Conservation (phyloP, 176 grass and related monocot genomes). For the Rhynchospora pubera region DNA sequence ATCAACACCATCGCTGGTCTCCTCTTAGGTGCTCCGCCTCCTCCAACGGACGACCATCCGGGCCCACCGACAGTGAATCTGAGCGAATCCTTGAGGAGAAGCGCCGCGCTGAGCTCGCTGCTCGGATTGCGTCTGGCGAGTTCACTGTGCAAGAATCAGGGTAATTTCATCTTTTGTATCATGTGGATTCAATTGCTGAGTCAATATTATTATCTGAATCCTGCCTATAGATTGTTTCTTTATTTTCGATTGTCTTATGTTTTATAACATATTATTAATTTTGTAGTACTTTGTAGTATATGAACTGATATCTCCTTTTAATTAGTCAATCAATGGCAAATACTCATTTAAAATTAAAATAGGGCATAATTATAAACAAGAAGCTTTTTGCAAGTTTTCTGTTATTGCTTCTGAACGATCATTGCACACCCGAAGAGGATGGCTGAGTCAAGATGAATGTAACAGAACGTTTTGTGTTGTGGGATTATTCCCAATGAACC, state of each 20-base stretch:
- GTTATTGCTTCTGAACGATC: neutral
- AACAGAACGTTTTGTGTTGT: neutral
- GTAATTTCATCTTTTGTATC: constrained; percentile 4
- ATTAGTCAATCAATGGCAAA: neutral
- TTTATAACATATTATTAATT: neutral
- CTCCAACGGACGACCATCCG: constrained; percentile 7
- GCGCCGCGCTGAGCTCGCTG: constrained; percentile 56
- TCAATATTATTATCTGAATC: neutral
- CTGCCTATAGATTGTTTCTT: neutral
- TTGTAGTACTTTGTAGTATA: neutral
- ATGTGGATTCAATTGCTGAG: neutral
- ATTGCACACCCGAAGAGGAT: neutral
- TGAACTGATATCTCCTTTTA: neutral
- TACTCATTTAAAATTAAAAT: neutral
- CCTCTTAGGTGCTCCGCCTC: constrained; percentile 47
- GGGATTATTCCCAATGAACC: neutral
- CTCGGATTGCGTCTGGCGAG: constrained; percentile 87
- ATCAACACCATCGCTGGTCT: constrained; percentile 10
- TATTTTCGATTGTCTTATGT: neutral
- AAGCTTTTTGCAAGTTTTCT: neutral
- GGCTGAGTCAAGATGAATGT: neutral
- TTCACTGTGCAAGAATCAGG: constrained; percentile 63
- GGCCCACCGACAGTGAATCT: constrained; percentile 12
- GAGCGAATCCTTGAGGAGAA: constrained; percentile 46
- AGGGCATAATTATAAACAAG: neutral